Base-by-base conservation (phyloP, 768 basidiomycete species). In the Favolaschia claudopus region DNA sequence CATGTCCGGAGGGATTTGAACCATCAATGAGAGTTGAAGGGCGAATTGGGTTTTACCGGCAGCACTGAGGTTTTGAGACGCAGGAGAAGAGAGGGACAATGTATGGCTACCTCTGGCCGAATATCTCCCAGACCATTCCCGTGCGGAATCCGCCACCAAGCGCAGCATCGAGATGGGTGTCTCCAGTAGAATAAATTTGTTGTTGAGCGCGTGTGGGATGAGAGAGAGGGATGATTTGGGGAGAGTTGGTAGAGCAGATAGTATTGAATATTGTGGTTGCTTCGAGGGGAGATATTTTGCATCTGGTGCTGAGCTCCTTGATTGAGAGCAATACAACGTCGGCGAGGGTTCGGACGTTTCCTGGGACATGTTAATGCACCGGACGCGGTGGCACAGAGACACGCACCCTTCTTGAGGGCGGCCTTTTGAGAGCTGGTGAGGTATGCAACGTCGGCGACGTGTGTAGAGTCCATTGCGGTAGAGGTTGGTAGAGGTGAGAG, bases 11-110 rank as follows among this genome's bases (percentile, higher is more conserved):
- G 91, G 86, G 0, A 92, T 79, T 70, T 98, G 96, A 1, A 92
- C 89, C 20, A 84, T 79, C 28, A 96, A 77, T 4, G 93, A 86
- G 19, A 94, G 82, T 64, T 96, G 95, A 14, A 99, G 79, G 4
- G 91, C 92, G 5, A 99, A 74, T 67, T 99, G 95, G 1, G 95
- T 95, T 76, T 99, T 99, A 34, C 97, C 97, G 25, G 96, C 88
- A 22, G 95, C 89, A 70, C 97, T 99, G 70, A 15, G 33, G 36
- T 37, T 46, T 34, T 40, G 7, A 40, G 50, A 43, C 50, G 31
- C 12, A 17, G 28, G 32, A 67, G 37, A 69, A 47, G 19, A 29
- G 25, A 20, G 8, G 27, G 37, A 39, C 53, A 47, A 19, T 19
- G 49, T 22, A 22, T 38, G 34, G 24, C 60, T 72, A 95, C 95